phyloP scores from a whole-genome alignment of 1,139 yeast genomes.

The Ogataea hybrid region DNA sequence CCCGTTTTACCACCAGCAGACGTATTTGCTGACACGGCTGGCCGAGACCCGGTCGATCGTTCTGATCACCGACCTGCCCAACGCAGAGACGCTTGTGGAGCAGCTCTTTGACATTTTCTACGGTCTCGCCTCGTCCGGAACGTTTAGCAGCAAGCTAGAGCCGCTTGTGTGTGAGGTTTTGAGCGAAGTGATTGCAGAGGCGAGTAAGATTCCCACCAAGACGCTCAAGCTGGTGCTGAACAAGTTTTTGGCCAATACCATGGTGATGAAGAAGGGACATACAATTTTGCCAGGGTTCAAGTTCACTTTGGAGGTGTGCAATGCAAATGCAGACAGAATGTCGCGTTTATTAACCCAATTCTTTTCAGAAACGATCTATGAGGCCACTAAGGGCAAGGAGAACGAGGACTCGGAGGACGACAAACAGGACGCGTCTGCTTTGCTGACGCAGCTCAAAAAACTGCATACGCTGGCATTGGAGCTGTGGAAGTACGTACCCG shows the following conservation, averaged over 20 bases:
- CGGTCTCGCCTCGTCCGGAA: conserved; percentile 41
- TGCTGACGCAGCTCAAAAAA: conserved; percentile 48
- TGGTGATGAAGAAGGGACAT: conserved; percentile 19
- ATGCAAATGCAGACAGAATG: conserved; percentile 68
- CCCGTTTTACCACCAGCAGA: conserved; percentile 58
- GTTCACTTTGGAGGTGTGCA: conserved; percentile 68
- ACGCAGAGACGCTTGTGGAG: conserved; percentile 54
- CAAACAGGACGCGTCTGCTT: conserved; percentile 24
- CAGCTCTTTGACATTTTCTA: conserved; percentile 63
- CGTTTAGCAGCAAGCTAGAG: conserved; percentile 47
- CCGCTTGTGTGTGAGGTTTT: conserved; percentile 66
- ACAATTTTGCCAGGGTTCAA: conserved; percentile 53
- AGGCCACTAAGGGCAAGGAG: conserved; percentile 33
- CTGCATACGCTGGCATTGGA: conserved; percentile 64
- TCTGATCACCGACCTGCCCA: conserved; percentile 72
- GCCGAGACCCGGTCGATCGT: conserved; percentile 82
- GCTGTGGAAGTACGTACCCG: conserved; percentile 80
- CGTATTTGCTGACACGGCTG: conserved; percentile 63
- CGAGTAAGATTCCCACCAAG: conserved; percentile 61
- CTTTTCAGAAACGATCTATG: conserved; percentile 72
- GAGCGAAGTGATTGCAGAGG: conserved; percentile 75
- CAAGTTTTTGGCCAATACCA: conserved; percentile 40
- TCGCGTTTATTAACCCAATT: conserved; percentile 77
- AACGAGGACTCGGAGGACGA: conserved; percentile 30
- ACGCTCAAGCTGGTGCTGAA: conserved; percentile 63